These are phyloP conservation scores for Phytopythium mirpurense DNA, from an alignment of 352 stramenopile genomes.

Conservation along the genomic window DNA sequence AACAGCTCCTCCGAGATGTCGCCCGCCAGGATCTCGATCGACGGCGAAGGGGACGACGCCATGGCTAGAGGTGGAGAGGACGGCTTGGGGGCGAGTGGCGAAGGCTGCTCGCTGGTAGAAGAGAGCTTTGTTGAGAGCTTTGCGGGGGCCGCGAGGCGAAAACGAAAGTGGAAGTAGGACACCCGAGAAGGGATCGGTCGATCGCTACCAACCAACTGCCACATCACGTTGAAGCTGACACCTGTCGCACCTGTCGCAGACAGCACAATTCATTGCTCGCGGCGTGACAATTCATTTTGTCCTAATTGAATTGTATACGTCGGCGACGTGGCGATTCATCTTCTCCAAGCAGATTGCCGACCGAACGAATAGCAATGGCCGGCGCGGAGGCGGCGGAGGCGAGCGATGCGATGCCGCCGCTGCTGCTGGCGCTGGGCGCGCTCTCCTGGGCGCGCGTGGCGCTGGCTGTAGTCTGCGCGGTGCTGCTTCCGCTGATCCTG, in stretches of 20 bases:
- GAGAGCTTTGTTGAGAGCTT: no score
- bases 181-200: no score
- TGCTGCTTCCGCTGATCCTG: conserved; percentile 47
- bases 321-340: no score
- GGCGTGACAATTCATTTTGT: conserved; percentile 1
- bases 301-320: no score
- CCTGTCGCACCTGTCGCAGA: background rate
- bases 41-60: conserved; percentile 9
- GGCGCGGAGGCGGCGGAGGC: conserved; percentile 8
- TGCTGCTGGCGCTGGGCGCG: conserved; percentile 12
- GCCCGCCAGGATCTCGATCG: conserved; percentile 66
- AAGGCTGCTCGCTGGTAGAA: no score
- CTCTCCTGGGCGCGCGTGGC: conserved; percentile 34
- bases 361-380: no score
- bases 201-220: background rate
- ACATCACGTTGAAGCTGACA: background rate
- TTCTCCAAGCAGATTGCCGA: no score
- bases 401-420: conserved; percentile 14
- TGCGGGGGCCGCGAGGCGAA: no score
- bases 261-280: background rate
- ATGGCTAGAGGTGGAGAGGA: background rate
- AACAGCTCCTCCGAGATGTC: conserved; percentile 89
- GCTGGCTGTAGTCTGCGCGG: conserved; percentile 21
- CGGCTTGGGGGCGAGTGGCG: no score
- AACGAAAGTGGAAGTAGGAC: background rate